A percentile compares a stretch with the other conserved stretches of the same genome.
phyloP scores from a whole-genome alignment of 2,329 filamentous ascomycete species.

The Aureobasidium zeae region DNA sequence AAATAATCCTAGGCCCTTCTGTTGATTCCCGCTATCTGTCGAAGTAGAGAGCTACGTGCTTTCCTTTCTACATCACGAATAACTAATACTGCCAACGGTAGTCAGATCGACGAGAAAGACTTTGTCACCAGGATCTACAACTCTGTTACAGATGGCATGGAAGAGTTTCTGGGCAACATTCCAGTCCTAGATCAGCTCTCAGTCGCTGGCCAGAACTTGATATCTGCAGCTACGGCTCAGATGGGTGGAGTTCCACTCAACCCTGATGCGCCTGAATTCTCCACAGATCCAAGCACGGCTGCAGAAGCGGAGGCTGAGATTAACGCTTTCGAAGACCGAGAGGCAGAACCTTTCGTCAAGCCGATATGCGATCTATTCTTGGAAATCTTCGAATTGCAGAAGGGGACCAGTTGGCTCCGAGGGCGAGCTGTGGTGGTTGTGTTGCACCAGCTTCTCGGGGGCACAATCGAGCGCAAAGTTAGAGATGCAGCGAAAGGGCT shows the following conservation, averaged over 20 bases:
- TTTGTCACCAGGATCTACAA: slow-evolving; percentile 94
- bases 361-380: slow-evolving; percentile 97
- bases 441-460: slow-evolving; percentile 86
- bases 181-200: slow-evolving; percentile 92
- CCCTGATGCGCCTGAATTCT: slow-evolving; percentile 32
- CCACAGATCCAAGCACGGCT: slow-evolving; percentile 32
- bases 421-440: slow-evolving; percentile 94
- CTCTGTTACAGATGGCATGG: slow-evolving; percentile 94
- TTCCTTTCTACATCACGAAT: slow-evolving; percentile 85
- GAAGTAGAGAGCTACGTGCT: slow-evolving; percentile 79
- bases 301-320: slow-evolving; percentile 87
- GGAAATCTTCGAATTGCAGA: slow-evolving; percentile 88
- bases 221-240: slow-evolving; percentile 58
- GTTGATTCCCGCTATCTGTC: slow-evolving; percentile 82
- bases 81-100: slow-evolving; percentile 51
- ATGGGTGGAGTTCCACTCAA: slow-evolving; percentile 35
- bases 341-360: slow-evolving; percentile 91
- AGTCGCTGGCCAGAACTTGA: slow-evolving; percentile 81
- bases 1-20: slow-evolving; percentile 44
- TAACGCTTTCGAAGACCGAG: slow-evolving; percentile 81
- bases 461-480: slow-evolving; percentile 92
- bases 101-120: slow-evolving; percentile 58
- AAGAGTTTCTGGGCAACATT: slow-evolving; percentile 93
- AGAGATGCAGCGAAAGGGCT: slow-evolving; percentile 70
- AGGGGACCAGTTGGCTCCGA: slow-evolving; percentile 93